A percentile compares a stretch with the other conserved stretches of the same genome.
Conservation (phyloP, 768 basidiomycete genomes). For the Myochromella boudieri region DNA sequence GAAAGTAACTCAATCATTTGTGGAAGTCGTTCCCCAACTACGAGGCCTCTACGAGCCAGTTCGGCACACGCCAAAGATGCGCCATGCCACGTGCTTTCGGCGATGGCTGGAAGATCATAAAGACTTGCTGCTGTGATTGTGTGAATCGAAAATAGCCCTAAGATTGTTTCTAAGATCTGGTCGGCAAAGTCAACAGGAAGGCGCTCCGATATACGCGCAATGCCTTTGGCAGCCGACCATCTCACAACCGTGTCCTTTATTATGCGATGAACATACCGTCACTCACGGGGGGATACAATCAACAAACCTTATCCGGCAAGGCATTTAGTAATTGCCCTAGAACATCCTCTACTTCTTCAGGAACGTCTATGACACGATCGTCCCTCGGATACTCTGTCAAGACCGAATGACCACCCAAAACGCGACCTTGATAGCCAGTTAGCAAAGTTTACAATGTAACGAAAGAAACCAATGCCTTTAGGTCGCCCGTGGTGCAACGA, state of each 20-base stretch:
- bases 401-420: constrained; percentile 25
- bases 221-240: constrained; percentile 91
- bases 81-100: constrained; percentile 94
- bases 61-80: constrained; percentile 91
- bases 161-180: constrained; percentile 81
- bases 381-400: constrained; percentile 22
- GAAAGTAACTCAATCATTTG: constrained; percentile 76
- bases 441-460: constrained; percentile 2
- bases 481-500: constrained; percentile 31
- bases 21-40: constrained; percentile 55
- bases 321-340: constrained; percentile 71
- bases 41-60: constrained; percentile 79
- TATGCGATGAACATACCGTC: neutral
- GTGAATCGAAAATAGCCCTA: constrained; percentile 77
- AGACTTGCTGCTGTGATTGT: constrained; percentile 60
- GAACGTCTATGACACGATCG: constrained; percentile 66
- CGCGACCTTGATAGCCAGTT: constrained; percentile 25
- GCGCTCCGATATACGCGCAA: constrained; percentile 81
- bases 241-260: constrained; percentile 89
- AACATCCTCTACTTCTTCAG: constrained; percentile 74
- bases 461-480: constrained; percentile 37
- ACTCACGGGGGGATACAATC: constrained; percentile 1
- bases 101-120: constrained; percentile 72
- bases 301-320: constrained; percentile 77
- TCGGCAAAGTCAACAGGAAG: constrained; percentile 72